Conservation (phyloP, 2,329 filamentous ascomycete genomes). For the Cordyceps militaris region DNA sequence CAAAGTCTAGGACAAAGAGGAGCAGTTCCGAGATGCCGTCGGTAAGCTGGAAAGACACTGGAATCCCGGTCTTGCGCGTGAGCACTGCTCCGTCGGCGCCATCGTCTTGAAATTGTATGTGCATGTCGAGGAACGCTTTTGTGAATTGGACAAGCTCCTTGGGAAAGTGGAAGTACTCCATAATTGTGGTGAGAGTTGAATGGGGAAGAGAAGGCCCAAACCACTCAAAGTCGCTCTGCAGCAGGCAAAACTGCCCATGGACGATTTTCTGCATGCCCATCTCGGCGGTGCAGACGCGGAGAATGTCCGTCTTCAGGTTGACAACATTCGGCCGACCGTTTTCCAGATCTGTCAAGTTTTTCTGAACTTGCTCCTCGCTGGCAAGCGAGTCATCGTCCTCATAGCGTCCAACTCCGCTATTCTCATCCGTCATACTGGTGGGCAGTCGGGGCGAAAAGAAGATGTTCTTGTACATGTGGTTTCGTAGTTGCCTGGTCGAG, state of each 20-base stretch:
- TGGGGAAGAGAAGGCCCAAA: slow-evolving; percentile 53
- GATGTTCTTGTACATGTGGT: neutral
- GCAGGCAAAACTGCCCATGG: slow-evolving; percentile 21
- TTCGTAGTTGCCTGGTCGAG: neutral
- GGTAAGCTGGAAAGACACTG: slow-evolving; percentile 48
- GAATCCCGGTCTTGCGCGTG: slow-evolving; percentile 44
- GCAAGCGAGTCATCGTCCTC: slow-evolving; percentile 31
- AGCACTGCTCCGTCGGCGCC: slow-evolving; percentile 3
- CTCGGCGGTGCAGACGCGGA: slow-evolving; percentile 10
- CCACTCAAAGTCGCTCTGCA: slow-evolving; percentile 52
- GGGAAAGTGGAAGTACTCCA: slow-evolving; percentile 49
- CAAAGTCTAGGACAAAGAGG: slow-evolving; percentile 56
- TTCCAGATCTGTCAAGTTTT: slow-evolving; percentile 13
- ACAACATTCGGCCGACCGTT: neutral
- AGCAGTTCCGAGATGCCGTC: slow-evolving; percentile 50
- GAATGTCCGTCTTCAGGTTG: slow-evolving; percentile 7
- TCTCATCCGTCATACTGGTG: slow-evolving; percentile 27
- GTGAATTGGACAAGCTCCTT: slow-evolving; percentile 19
- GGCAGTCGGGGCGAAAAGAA: slow-evolving; percentile 34
- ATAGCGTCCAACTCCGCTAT: slow-evolving; percentile 19
- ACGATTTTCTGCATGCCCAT: slow-evolving; percentile 7
- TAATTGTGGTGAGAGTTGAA: slow-evolving; percentile 43
- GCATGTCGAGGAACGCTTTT: slow-evolving; percentile 33
- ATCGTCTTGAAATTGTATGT: slow-evolving; percentile 7
- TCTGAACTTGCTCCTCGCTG: slow-evolving; percentile 23